Conservation (phyloP, 306 rosid species). For the Lathyrus sativus region DNA sequence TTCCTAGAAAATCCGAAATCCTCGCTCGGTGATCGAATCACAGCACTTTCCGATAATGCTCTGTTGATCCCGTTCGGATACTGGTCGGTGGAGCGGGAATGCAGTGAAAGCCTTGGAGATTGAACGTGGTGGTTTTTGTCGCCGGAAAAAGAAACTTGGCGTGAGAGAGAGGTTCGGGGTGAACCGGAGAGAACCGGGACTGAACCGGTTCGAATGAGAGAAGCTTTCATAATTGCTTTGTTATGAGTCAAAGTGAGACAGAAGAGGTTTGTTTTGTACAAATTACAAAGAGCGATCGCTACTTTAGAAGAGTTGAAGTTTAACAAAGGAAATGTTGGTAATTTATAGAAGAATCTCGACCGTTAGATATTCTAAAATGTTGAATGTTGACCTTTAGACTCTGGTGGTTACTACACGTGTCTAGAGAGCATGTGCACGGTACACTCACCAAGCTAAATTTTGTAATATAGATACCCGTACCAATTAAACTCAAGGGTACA, state of each 20-base stretch:
- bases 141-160: slow-evolving; percentile 43
- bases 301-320: too few relatives aligned
- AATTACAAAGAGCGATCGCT: too few relatives aligned
- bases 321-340: neutral
- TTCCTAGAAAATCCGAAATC: slow-evolving; percentile 19
- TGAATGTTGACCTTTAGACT: slow-evolving; percentile 7
- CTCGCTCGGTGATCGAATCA: slow-evolving; percentile 14
- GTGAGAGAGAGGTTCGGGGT: slow-evolving; percentile 40
- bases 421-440: too few relatives aligned
- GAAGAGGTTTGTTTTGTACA: neutral
- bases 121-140: slow-evolving; percentile 28
- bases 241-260: neutral
- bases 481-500: too few relatives aligned
- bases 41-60: slow-evolving; percentile 43
- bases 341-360: slow-evolving; percentile 6
- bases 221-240: slow-evolving; percentile 47
- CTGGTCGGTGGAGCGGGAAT: slow-evolving; percentile 39
- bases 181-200: slow-evolving; percentile 43
- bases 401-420: too few relatives aligned
- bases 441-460: too few relatives aligned
- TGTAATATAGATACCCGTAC: too few relatives aligned
- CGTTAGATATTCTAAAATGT: slow-evolving; percentile 37
- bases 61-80: slow-evolving; percentile 36
- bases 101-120: slow-evolving; percentile 51
- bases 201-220: slow-evolving; percentile 67